Evolutionary conservation across 352 stramenopile species (phyloP), one percentile per base, ranked within the genome.

Genomic region (Phytophthora cactorum): DNA sequence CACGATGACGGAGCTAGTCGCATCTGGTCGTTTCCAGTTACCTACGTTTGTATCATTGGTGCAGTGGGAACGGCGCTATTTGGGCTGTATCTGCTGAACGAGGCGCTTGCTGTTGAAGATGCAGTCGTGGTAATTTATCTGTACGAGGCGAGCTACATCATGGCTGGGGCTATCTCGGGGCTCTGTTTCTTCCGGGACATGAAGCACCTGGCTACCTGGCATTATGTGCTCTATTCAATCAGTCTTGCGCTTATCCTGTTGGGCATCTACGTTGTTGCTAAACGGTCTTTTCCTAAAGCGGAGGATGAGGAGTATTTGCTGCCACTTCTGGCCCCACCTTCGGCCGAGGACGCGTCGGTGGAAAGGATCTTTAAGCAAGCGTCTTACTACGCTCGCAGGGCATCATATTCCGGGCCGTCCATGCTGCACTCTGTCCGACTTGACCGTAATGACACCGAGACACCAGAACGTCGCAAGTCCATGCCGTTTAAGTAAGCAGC

Each of bases 141-240:
- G 5, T 95, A 95, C 68, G 84, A 95, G 52, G 84, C 84, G 17
- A 92, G 82, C 61, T 90, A 93, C 68, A 91, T 95, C 62, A 68
- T 92, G 58, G 53, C 78, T 6, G 86, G 86, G 8, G 86, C 86
- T 1, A 77, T 95, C 66, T 95, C 86, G 1, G 86, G 86, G 0
- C 68, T 95, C 9, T 91, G 84, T 56, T 93, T 95, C 70, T 95
- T 95, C 61, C 73, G 77, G 25, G 86, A 95, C 65, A 93, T 95
- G 86, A 78, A 79, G 10, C 56, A 84, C 50, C 54, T 93, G 34
- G 69, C 72, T 28, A 55, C 72, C 6, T 91, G 84, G 84, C 84
- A 91, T 57, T 92, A 89, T 63, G 72, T 89, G 29, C 72, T 92
- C 8, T 94, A 94, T 45, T 87, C 82, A 10, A 66, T 91, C 3